Base-by-base conservation (phyloP, 257 asterid species). In the Knoxia roxburghii region DNA sequence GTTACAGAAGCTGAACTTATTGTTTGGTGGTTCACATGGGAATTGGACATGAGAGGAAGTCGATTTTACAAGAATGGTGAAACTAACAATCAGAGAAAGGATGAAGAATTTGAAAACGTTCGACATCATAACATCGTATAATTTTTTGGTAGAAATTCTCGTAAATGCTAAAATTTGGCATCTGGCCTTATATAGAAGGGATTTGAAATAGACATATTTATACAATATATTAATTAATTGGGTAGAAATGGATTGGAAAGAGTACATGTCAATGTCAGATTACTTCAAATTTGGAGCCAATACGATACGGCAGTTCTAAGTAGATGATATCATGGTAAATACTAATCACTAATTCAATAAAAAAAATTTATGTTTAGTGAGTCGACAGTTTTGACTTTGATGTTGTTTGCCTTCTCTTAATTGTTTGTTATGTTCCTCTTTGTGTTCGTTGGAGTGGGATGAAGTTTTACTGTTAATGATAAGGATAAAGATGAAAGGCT, bases 1-100 rank as follows among this genome's bases (percentile, higher is more conserved):
- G 82, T 90, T 73, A 88, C 96, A 90, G 77, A 93, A 93, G 2
- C 76, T 74, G 77, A 82, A 80, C 2, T 67, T 64, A 74, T 83
- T 79, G 70, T 73, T 65, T 14, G 89, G 95, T 1, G 86, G 85
- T 52, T 46, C 80, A 70, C 97, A 93, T 52, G 96, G 87, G 21
- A 48, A 71, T 15, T 75, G 80, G 1, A 68, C 61, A 12, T 70
- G 80, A 0, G 69, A 57, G 11, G 18, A 55, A 11, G 20, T 27
- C n/a, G 61, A 49, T 33, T 20, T 11, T 3, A 51, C 7, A 18
- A 53, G 30, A 29, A 53, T 33, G 12, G 29, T 27, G 48, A 33
- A 24, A 29, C 14, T 17, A 48, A 52, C 27, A 67, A 1, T 3
- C 3, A 32, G 14, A 21, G 39, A 65, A 66, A 69, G 20, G 32